phyloP scores from a whole-genome alignment of 176 grass and related monocot genomes.

The Chrysopogon serrulatus region DNA sequence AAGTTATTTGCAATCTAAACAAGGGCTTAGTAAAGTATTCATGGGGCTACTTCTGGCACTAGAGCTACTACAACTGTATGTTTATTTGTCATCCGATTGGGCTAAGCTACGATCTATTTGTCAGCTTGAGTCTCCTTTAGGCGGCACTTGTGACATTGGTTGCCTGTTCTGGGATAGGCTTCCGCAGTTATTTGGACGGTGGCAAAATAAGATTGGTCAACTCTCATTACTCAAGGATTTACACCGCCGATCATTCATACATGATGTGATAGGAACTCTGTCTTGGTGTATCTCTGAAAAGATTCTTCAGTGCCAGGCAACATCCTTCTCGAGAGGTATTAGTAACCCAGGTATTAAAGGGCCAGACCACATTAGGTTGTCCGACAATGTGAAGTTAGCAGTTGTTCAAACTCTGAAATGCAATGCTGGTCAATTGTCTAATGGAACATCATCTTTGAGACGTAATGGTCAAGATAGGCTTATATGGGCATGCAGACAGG shows the following conservation, averaged over 20 bases:
- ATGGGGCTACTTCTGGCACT: background rate
- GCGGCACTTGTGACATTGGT: background rate
- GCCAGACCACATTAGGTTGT: background rate
- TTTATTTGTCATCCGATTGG: background rate
- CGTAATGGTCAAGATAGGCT: background rate
- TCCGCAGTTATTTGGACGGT: background rate
- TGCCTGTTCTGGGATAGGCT: background rate
- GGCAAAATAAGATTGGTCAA: background rate
- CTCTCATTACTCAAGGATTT: background rate
- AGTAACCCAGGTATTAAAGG: background rate
- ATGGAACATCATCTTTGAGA: background rate
- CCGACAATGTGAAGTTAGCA: background rate
- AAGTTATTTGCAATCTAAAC: too few species aligned
- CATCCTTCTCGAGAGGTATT: background rate
- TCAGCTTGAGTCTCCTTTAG: background rate
- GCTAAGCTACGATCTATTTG: background rate
- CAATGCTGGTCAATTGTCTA: background rate
- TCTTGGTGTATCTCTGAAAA: background rate
- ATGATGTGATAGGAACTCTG: background rate
- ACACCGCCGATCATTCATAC: background rate
- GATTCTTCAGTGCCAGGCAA: background rate
- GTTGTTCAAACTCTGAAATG: background rate
- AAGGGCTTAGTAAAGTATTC: background rate
- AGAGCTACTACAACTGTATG: background rate
- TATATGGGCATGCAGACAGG: background rate